Evolutionary conservation across 2,329 filamentous ascomycete genomes (phyloP).

Genomic region (Pezicula rhizophila): DNA sequence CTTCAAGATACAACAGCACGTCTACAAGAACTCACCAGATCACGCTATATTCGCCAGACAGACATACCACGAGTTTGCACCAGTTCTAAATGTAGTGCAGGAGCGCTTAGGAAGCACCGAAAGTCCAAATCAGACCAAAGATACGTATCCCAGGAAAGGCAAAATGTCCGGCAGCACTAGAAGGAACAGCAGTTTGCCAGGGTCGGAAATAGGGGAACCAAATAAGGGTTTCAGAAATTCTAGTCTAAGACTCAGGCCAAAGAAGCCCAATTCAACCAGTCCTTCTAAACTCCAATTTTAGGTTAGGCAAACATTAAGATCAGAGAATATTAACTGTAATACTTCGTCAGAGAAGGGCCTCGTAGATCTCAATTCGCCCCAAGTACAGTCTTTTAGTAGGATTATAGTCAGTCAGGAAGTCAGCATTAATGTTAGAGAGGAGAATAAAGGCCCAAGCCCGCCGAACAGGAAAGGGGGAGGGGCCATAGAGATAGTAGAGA

Average conservation of each 20-base stretch:
- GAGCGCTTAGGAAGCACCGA: background rate
- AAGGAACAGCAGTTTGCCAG: too few relatives aligned
- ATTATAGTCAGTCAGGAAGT: slow-evolving; percentile 60
- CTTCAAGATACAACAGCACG: slow-evolving; percentile 61
- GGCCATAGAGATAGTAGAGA: too few relatives aligned
- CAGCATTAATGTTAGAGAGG: slow-evolving; percentile 40
- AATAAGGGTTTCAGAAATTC: too few relatives aligned
- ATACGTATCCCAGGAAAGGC: background rate
- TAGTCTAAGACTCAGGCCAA: background rate
- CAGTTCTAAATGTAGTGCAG: slow-evolving; percentile 34
- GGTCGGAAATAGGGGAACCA: too few relatives aligned
- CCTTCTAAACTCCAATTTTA: slow-evolving; percentile 9
- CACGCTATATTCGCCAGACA: slow-evolving; percentile 54
- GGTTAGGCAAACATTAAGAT: slow-evolving; percentile 6
- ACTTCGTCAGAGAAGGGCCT: slow-evolving; percentile 12
- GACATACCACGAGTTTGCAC: slow-evolving; percentile 55
- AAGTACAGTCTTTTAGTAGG: slow-evolving; percentile 37
- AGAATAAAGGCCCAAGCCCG: background rate
- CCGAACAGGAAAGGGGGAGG: background rate
- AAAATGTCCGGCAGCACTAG: too few relatives aligned
- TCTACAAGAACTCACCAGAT: slow-evolving; percentile 47
- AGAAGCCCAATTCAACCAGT: background rate
- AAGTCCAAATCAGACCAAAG: background rate
- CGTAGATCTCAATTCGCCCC: slow-evolving; percentile 5
- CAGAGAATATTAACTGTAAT: slow-evolving; percentile 7